Percentiles rank a stretch among this genome's conserved stretches.
Conservation (phyloP, 305 asterid species). For the Fraxinus nigra region DNA sequence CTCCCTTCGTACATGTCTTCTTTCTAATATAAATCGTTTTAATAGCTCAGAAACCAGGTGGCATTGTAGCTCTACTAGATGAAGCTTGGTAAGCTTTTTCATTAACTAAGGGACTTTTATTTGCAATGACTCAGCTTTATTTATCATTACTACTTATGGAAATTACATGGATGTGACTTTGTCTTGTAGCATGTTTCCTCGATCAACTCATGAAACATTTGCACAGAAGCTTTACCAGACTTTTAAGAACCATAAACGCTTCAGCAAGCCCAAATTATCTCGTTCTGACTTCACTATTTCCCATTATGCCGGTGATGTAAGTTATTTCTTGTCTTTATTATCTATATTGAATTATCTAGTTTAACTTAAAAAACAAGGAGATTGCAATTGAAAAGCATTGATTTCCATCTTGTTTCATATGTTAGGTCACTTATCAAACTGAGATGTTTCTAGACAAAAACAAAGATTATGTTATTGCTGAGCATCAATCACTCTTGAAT, state of each 20-base stretch:
- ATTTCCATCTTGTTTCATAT: constrained; percentile 14
- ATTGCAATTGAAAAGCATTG: constrained; percentile 17
- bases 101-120: background rate
- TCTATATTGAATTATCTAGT: background rate
- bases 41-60: constrained; percentile 53
- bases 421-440: constrained; percentile 93
- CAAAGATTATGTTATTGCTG: constrained; percentile 96
- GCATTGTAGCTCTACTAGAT: constrained; percentile 58
- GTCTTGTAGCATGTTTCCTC: constrained; percentile 86
- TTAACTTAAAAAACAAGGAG: background rate
- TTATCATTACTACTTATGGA: background rate
- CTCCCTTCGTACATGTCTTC: background rate
- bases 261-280: constrained; percentile 92
- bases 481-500: constrained; percentile 88
- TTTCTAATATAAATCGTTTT: background rate
- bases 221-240: constrained; percentile 93
- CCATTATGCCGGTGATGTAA: constrained; percentile 98
- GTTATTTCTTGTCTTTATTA: constrained; percentile 27
- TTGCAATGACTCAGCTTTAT: constrained; percentile 7
- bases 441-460: constrained; percentile 93
- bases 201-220: constrained; percentile 95
- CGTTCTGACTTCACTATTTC: constrained; percentile 92
- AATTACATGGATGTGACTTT: background rate
- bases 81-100: constrained; percentile 52
- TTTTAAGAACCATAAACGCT: constrained; percentile 78